Conservation (phyloP, 176 grass and related monocot genomes). For the Chloris gayana region DNA sequence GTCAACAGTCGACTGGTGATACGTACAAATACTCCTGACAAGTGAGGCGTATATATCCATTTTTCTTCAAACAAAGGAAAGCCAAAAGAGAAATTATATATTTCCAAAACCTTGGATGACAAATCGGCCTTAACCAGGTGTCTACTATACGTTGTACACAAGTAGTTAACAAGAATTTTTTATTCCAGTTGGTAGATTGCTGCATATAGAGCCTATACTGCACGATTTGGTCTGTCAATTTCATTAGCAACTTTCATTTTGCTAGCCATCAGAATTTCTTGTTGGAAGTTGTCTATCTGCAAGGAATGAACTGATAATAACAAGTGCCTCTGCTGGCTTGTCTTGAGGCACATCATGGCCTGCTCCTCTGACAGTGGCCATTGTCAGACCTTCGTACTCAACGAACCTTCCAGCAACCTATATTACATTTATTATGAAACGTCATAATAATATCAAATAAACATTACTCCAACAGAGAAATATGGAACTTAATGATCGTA, state of each 20-base stretch:
- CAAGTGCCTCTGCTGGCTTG: conserved; percentile 76
- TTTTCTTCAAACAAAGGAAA: not conserved
- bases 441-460: not conserved
- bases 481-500: not conserved
- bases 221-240: not conserved
- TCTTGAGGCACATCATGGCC: conserved; percentile 83
- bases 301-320: conserved; percentile 75
- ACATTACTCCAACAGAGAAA: not conserved
- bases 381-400: conserved; percentile 72
- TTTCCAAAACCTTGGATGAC: not conserved
- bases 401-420: conserved; percentile 91
- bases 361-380: conserved; percentile 88
- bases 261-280: conserved; percentile 21
- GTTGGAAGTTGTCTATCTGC: conserved; percentile 50
- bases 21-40: not conserved
- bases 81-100: not conserved
- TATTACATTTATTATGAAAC: not conserved
- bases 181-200: not conserved
- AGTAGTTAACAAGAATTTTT: not conserved
- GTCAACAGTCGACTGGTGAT: no score
- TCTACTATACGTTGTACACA: not conserved
- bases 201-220: conserved; percentile 2
- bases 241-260: not conserved
- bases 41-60: not conserved
- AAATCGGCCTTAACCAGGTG: not conserved